Conservation (phyloP, 139 green algal genomes). For the Edaphochlamys debaryana region DNA sequence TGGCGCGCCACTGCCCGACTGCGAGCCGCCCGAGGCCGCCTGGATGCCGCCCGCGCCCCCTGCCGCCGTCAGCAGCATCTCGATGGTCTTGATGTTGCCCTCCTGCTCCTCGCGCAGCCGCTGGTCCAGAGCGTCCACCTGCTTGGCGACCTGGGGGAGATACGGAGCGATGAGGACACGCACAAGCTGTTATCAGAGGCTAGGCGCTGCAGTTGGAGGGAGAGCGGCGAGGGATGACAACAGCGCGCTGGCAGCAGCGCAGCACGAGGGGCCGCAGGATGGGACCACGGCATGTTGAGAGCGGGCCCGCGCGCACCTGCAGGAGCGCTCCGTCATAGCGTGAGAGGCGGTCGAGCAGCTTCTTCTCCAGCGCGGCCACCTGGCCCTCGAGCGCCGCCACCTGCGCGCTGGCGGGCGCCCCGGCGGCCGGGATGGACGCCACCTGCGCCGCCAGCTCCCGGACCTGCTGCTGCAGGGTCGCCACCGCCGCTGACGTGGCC, state of each 20-base stretch:
- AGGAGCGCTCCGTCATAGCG: slow-evolving; percentile 62
- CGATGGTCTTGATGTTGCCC: slow-evolving; percentile 42
- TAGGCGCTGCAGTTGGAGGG: too few species aligned
- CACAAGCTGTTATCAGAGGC: too few species aligned
- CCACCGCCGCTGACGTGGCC: not conserved
- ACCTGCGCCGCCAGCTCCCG: too few species aligned
- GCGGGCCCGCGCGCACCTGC: slow-evolving; percentile 41
- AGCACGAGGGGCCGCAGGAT: too few species aligned
- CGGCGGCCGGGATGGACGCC: too few species aligned
- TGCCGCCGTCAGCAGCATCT: slow-evolving; percentile 48
- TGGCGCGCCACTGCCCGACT: too few species aligned
- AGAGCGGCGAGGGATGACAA: too few species aligned
- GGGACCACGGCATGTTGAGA: too few species aligned
- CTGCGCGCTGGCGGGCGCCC: not conserved
- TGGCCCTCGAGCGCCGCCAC: not conserved
- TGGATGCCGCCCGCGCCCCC: too few species aligned
- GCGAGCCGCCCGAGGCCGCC: too few species aligned
- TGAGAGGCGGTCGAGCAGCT: slow-evolving; percentile 40
- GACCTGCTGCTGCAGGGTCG: not conserved
- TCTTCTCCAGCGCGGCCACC: slow-evolving; percentile 42
- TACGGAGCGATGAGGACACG: too few species aligned
- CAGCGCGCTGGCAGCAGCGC: too few species aligned
- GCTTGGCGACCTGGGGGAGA: slow-evolving; percentile 52
- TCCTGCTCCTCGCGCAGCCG: slow-evolving; percentile 59
- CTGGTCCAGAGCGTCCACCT: slow-evolving; percentile 62